Base-by-base conservation (phyloP, 139 green algal genomes). In the Picochlorum sp. region DNA sequence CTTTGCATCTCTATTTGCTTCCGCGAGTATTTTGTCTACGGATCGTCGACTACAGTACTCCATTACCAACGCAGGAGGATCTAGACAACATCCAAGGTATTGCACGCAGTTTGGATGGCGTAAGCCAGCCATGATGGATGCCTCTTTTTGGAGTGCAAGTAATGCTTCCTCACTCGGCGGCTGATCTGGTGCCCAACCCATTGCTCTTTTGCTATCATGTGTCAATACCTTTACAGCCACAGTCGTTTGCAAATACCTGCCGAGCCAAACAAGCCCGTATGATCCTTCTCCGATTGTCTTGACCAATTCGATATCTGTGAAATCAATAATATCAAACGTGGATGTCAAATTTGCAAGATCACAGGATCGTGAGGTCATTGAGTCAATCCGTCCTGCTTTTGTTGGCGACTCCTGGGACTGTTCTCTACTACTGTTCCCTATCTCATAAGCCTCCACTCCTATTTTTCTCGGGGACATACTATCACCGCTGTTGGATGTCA, bases 21-120 rank as follows among this genome's bases (percentile, higher is more conserved):
- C 58, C 0, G 45, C n/a, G 28, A 85, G 61, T 49, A 85, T 57
- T 30, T 76, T 64, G 51, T 75, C 73, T 41, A 85, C 54, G 15
- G 74, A 84, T 3, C 73, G 69, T 37, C 73, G 63, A 38, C 65
- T 64, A 57, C 80, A 86, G 56, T 73, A 86, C 67, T 79, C 73
- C 58, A 71, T 62, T 21, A 84, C 58, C 44, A 80, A 47, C 32
- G 65, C 74, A 37, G 79, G 79, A 8, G 79, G 79, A 26, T 85
- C 52, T 51, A 76, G 56, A 56, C 65, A 76, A 2, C 69, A 57
- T 10, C 79, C 79, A 66, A 85, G 71, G 69, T 81, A 85, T 21
- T 83, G 56, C 28, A 84, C 66, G 6, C 79, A 62, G 59, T 85
- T 85, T 46, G 79, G 79, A 66, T 85, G 79, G 10, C 79, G 64